Percentiles rank a stretch among this genome's conserved stretches.
These are phyloP conservation scores for Phaeolepiota aurea DNA, from an alignment of 768 basidiomycete species.

Conservation along the genomic window DNA sequence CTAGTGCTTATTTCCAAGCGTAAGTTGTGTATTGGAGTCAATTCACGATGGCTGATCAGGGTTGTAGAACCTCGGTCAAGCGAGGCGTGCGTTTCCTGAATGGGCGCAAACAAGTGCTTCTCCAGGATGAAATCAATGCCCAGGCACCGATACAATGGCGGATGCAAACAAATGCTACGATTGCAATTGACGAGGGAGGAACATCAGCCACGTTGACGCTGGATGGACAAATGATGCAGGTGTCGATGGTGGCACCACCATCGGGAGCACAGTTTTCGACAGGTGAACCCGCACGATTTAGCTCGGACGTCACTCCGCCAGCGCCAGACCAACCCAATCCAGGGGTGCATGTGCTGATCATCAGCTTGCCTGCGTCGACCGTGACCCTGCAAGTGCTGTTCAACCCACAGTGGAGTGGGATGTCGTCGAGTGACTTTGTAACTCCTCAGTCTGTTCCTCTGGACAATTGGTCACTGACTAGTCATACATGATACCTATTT, in stretches of 20 bases:
- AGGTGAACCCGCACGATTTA: slow-evolving; percentile 43
- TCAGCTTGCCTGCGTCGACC: slow-evolving; percentile 48
- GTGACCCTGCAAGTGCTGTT: slow-evolving; percentile 82
- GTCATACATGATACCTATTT: slow-evolving; percentile 48
- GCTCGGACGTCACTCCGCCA: slow-evolving; percentile 30
- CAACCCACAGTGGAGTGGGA: slow-evolving; percentile 86
- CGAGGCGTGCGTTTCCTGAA: slow-evolving; percentile 86
- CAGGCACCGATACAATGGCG: slow-evolving; percentile 69
- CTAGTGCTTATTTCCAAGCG: slow-evolving; percentile 68
- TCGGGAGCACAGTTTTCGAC: slow-evolving; percentile 59
- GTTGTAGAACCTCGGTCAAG: slow-evolving; percentile 53
- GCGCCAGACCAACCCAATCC: not conserved
- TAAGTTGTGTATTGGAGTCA: slow-evolving; percentile 27
- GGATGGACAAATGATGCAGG: slow-evolving; percentile 56
- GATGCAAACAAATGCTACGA: slow-evolving; percentile 92
- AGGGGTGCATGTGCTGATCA: slow-evolving; percentile 55
- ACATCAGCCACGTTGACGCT: slow-evolving; percentile 70
- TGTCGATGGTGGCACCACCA: slow-evolving; percentile 61
- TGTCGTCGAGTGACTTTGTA: slow-evolving; percentile 48
- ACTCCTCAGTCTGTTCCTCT: slow-evolving; percentile 68
- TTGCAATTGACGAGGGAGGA: slow-evolving; percentile 35
- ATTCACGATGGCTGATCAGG: slow-evolving; percentile 2
- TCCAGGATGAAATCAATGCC: slow-evolving; percentile 85
- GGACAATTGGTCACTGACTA: slow-evolving; percentile 68
- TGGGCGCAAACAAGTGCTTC: slow-evolving; percentile 74